Evolutionary conservation across 495 filamentous ascomycete species (phyloP).

Genomic region (Penicillium daleae): DNA sequence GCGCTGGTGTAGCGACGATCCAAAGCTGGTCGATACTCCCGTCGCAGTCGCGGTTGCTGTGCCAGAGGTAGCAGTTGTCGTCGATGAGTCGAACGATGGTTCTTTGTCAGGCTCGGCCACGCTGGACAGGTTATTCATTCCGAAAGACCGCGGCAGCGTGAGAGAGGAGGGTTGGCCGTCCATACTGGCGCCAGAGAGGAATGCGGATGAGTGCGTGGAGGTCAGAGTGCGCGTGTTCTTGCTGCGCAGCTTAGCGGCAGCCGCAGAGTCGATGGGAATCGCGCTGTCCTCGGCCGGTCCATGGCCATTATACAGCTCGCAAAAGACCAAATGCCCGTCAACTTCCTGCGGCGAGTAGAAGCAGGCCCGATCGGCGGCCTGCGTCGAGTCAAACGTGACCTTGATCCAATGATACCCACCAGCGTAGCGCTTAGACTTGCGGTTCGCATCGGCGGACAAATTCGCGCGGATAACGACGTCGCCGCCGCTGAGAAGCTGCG

Average conservation of each 20-base stretch:
- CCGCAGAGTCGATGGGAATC: slow-evolving; percentile 52
- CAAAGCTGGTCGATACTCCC: slow-evolving; percentile 48
- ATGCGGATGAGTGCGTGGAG: slow-evolving; percentile 43
- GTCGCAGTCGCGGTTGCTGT: slow-evolving; percentile 53
- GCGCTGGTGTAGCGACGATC: slow-evolving; percentile 46
- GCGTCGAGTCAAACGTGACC: slow-evolving; percentile 82
- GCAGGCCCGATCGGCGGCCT: slow-evolving; percentile 75
- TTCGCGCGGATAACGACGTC: slow-evolving; percentile 64
- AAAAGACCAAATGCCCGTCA: slow-evolving; percentile 74
- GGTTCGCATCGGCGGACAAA: slow-evolving; percentile 69
- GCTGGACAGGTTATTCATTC: slow-evolving; percentile 44
- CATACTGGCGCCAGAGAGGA: slow-evolving; percentile 38
- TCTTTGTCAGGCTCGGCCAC: slow-evolving; percentile 37
- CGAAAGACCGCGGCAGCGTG: slow-evolving; percentile 53
- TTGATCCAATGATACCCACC: slow-evolving; percentile 91
- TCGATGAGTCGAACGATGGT: slow-evolving; percentile 36
- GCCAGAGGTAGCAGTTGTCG: slow-evolving; percentile 59
- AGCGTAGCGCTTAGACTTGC: slow-evolving; percentile 72
- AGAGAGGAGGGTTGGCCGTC: slow-evolving; percentile 38
- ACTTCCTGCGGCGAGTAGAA: slow-evolving; percentile 77
- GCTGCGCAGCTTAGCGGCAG: slow-evolving; percentile 31
- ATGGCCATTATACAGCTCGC: slow-evolving; percentile 73
- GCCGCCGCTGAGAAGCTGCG: slow-evolving; percentile 61
- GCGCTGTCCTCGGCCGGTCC: slow-evolving; percentile 69
- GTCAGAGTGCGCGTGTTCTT: slow-evolving; percentile 40